Base-by-base conservation (phyloP, 176 grass and related monocot species). In the Zoysia pacifica region DNA sequence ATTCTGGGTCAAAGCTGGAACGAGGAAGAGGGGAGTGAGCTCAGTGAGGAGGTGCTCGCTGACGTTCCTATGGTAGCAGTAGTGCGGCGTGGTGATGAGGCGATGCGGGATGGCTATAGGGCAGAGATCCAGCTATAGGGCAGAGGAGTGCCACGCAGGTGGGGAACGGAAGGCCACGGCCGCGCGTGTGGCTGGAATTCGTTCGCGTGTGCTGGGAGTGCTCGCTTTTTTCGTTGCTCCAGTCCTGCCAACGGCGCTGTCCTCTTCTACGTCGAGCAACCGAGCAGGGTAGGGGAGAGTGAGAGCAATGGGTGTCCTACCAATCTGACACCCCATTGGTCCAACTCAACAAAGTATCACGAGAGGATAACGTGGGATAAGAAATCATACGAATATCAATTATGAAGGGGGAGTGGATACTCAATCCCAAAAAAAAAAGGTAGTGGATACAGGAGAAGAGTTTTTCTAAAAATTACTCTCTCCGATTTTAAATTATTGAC, bases 291-390 rank as follows among this genome's bases (percentile, higher is more conserved):
- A 2, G 1, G 12, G 63, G 69, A 65, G 41, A 35, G 74, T 12
- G 71, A 72, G 78, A 36, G 67, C 73, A 83, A 64, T 38, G 79
- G 62, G 65, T 58, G 60, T 38, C 79, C 79, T 73, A 87, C 85
- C 67, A 76, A 82, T 42, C 70, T 68, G 9, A 41, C 67, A 70
- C 43, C 46, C 50, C 67, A 94, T 94, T 91, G 92, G 92, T 20
- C 92, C 92, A 94, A 20, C 76, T 94, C 83, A 65, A 68, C 89
- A 63, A 72, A 89, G 54, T 81, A 87, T 91, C 85, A 36, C 28
- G 69, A 88, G 65, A 81, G 79, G 88, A 93, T 91, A 93, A 88
- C 64, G 43, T 18, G n/a, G 20, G 87, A 80, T 76, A 75, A 77
- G 35, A 44, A 81, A 51, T 74, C 52, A n/a, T 39, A 44, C 2